Evolutionary conservation across 345 rosid species (phyloP), one percentile per base, ranked within the genome.

Genomic region (Eutrema heterophyllum): DNA sequence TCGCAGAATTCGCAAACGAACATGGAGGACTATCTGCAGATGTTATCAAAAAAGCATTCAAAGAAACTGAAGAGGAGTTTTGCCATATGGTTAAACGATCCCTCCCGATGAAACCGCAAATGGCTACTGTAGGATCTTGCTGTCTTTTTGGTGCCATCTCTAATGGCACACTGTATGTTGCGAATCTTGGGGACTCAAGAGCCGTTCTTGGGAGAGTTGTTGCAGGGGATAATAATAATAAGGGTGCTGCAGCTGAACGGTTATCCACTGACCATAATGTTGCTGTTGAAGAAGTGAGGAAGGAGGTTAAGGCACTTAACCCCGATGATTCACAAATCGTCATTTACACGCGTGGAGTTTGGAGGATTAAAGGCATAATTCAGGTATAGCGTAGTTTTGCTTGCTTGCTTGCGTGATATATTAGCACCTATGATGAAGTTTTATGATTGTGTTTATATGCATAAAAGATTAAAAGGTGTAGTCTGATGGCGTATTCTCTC

Each of bases 361-460:
- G 99, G 99, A 88, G 98, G 82, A 92, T 95, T 46, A 95, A 95
- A 83, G 99, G 99, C 81, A 92, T 95, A 27, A 92, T 95, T 73
- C 97, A 92, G 99, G 99, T 95, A 83, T 54, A 3, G 11, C 27
- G 12, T 69, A 38, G 12, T 58, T 63, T 21, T 40, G 21, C 55
- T 27, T 45, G 54, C 32, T 36, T 49, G 24, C 11, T 14, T 56
- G 27, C 9, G 61, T 56, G 24, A 4, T n/a, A 15, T 54, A 8
- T 7, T 75, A 57, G 59, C 24, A 38, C 48, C 29, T 59, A 0
- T 46, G 65, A 38, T 16, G 52, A 55, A 56, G 57, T 39, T 60
- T 21, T 55, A n/a, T 51, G 61, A 58, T 49, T 29, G 36, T 74
- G 65, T 45, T 62, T 46, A 5, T 57, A 32, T 56, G 14, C 9